Conservation (phyloP, 208 protist genomes). For the Acanthamoeba triangularis region DNA sequence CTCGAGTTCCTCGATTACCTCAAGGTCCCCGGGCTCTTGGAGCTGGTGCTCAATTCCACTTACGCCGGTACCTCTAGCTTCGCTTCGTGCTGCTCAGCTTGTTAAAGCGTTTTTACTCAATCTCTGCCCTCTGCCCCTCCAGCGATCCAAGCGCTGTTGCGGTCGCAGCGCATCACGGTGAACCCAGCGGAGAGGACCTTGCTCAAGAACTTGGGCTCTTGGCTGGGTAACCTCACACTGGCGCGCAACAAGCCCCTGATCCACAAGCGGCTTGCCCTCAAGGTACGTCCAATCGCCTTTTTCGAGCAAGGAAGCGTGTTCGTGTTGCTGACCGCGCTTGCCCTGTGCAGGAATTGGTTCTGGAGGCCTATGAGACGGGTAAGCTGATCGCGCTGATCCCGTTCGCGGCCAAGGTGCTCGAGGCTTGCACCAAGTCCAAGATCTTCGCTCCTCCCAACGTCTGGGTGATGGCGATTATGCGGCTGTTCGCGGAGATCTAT, state of each 20-base stretch:
- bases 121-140: constrained; percentile 25
- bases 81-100: background rate
- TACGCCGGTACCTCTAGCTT: constrained; percentile 44
- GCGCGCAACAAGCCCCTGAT: constrained; percentile 98
- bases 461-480: constrained; percentile 98
- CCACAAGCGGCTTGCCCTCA: constrained; percentile 96
- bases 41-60: constrained; percentile 60
- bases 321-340: background rate
- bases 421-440: constrained; percentile 85
- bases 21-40: constrained; percentile 34
- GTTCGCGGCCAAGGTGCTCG: constrained; percentile 96
- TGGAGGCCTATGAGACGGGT: constrained; percentile 96
- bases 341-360: constrained; percentile 92
- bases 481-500: constrained; percentile 97
- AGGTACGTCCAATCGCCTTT: constrained; percentile 79
- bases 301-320: background rate
- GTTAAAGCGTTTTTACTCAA: background rate
- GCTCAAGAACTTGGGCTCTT: constrained; percentile 98
- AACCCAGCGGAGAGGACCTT: constrained; percentile 95
- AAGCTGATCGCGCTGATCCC: constrained; percentile 97
- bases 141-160: constrained; percentile 95
- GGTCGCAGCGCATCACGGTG: constrained; percentile 96
- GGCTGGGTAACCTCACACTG: constrained; percentile 99
- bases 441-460: constrained; percentile 99
- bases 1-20: constrained; percentile 87